Percentiles rank a stretch among this genome's conserved stretches.
Evolutionary conservation across 495 filamentous ascomycete genomes (phyloP).

Genomic region (Aspergillus mulundensis): DNA sequence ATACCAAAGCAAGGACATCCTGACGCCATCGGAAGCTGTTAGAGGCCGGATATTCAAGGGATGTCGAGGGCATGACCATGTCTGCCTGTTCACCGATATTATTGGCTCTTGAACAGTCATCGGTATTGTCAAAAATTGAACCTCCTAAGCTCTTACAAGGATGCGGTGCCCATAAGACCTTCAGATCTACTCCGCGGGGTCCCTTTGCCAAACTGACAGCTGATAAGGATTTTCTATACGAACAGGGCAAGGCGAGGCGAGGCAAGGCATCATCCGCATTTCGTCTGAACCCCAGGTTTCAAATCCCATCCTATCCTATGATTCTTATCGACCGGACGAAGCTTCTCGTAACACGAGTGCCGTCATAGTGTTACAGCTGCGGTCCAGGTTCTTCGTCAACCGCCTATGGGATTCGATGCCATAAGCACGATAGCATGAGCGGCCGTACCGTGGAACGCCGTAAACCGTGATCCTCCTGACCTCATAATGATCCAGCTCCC

Average conservation of each 20-base stretch:
- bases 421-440: not conserved
- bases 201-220: too few species aligned
- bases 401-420: not conserved
- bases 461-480: slow-evolving; percentile 12
- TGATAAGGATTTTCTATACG: too few species aligned
- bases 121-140: not conserved
- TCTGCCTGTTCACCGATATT: not conserved
- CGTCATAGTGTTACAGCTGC: not conserved
- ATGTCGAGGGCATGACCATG: not conserved
- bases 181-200: too few species aligned
- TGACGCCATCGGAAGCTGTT: slow-evolving; percentile 7
- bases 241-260: not conserved
- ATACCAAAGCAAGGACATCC: slow-evolving; percentile 15
- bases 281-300: slow-evolving; percentile 1
- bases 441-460: not conserved
- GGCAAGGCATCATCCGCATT: not conserved
- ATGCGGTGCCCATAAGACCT: too few species aligned
- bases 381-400: not conserved
- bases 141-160: too few species aligned
- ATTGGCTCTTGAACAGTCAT: slow-evolving; percentile 11
- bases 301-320: too few species aligned
- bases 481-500: slow-evolving; percentile 22
- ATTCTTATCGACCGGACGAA: not conserved
- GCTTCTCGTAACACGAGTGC: not conserved
- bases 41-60: slow-evolving; percentile 15